Percentiles rank a stretch among this genome's conserved stretches.
phyloP scores from a whole-genome alignment of 2,329 filamentous ascomycete species.

The Macroventuria anomochaeta region DNA sequence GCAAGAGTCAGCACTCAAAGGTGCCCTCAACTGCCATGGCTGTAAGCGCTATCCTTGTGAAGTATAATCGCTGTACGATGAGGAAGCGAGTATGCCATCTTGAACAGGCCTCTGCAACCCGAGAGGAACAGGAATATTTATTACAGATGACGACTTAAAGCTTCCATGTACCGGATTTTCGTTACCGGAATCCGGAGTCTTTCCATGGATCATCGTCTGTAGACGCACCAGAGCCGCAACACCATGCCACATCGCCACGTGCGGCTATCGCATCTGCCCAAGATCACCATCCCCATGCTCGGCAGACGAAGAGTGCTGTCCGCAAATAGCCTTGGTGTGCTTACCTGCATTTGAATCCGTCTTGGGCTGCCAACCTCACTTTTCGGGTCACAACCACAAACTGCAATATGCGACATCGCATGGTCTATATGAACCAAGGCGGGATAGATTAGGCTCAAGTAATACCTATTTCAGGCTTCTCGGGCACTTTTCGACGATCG shows the following conservation, averaged over 20 bases:
- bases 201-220: not conserved
- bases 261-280: not conserved
- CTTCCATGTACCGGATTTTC: too few species aligned
- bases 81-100: too few species aligned
- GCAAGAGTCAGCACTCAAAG: not conserved
- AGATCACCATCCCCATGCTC: not conserved
- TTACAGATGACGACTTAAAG: too few species aligned
- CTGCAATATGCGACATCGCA: constrained; percentile 21
- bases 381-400: constrained; percentile 11
- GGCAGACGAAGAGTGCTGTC: not conserved
- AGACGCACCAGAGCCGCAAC: not conserved
- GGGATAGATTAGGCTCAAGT: constrained; percentile 20
- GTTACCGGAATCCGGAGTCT: too few species aligned
- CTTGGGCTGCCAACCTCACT: not conserved
- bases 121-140: too few species aligned
- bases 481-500: constrained; percentile 13
- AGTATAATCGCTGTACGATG: too few species aligned
- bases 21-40: not conserved
- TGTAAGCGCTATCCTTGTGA: not conserved
- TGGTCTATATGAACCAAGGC: not conserved
- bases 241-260: not conserved
- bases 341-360: constrained; percentile 4
- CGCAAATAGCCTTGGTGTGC: not conserved
- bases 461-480: not conserved
- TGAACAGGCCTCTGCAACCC: too few species aligned